phyloP scores from a whole-genome alignment of 2,329 filamentous ascomycete genomes.

The Sordariomycetes sp. region DNA sequence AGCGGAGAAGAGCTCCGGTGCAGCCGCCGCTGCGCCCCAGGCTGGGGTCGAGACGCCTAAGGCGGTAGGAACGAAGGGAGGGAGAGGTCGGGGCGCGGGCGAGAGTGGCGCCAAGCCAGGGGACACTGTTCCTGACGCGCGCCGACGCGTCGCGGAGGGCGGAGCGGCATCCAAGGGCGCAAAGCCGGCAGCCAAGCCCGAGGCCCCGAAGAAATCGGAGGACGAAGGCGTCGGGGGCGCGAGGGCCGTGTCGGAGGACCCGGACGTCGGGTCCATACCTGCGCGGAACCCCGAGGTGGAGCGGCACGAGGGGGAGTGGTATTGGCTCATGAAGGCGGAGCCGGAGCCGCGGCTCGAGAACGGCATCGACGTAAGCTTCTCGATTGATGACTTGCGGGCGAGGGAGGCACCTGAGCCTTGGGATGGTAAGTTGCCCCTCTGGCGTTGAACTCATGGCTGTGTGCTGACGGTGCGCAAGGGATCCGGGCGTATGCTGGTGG shows the following conservation, averaged over 20 bases:
- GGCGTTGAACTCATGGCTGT: background rate
- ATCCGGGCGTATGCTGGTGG: slow-evolving; percentile 35
- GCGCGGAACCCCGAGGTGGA: slow-evolving; percentile 22
- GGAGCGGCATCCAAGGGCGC: background rate
- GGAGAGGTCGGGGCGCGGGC: background rate
- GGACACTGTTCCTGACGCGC: background rate
- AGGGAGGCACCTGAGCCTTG: slow-evolving; percentile 72
- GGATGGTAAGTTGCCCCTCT: slow-evolving; percentile 54
- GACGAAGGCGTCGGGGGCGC: background rate
- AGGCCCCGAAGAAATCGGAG: background rate
- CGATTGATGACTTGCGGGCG: slow-evolving; percentile 74
- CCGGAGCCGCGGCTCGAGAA: slow-evolving; percentile 79
- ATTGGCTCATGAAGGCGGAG: slow-evolving; percentile 81
- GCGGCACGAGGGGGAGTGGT: slow-evolving; percentile 31
- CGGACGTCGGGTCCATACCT: slow-evolving; percentile 19
- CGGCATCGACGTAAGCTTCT: slow-evolving; percentile 81
- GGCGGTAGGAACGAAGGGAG: background rate
- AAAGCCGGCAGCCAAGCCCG: background rate
- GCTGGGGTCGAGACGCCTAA: background rate
- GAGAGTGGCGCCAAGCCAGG: background rate
- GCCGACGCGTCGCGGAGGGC: background rate
- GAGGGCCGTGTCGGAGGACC: slow-evolving; percentile 13
- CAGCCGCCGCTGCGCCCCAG: background rate
- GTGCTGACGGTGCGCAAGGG: slow-evolving; percentile 15
- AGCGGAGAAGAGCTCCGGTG: background rate